phyloP scores from a whole-genome alignment of 2,329 filamentous ascomycete species.

The Calonectria hongkongensis region DNA sequence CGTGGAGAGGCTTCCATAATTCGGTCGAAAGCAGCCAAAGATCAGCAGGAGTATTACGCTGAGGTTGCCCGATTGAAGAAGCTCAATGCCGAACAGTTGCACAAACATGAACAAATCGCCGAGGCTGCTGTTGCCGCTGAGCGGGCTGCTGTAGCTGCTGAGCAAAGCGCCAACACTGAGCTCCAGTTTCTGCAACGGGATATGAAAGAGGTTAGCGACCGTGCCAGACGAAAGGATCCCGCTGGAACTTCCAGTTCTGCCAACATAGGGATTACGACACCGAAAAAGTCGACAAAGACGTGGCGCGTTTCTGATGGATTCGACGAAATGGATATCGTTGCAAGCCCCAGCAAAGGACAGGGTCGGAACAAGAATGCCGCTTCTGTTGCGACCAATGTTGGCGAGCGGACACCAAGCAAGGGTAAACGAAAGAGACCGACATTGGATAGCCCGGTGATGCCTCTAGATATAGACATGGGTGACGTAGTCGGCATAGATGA shows the following conservation, averaged over 20 bases:
- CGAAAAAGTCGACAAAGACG: slow-evolving; percentile 74
- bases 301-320: slow-evolving; percentile 84
- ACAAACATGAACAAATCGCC: slow-evolving; percentile 77
- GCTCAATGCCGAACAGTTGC: slow-evolving; percentile 77
- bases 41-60: slow-evolving; percentile 76
- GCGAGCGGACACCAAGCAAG: slow-evolving; percentile 78
- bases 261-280: slow-evolving; percentile 67
- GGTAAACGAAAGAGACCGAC: slow-evolving; percentile 81
- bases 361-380: slow-evolving; percentile 63
- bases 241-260: slow-evolving; percentile 50
- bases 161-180: slow-evolving; percentile 80
- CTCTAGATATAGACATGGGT: slow-evolving; percentile 72
- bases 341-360: slow-evolving; percentile 72
- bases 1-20: slow-evolving; percentile 84
- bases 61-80: slow-evolving; percentile 78
- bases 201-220: slow-evolving; percentile 75
- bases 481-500: slow-evolving; percentile 63
- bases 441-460: slow-evolving; percentile 79
- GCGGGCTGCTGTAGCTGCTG: slow-evolving; percentile 76
- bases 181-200: slow-evolving; percentile 84
- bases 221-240: slow-evolving; percentile 67
- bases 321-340: slow-evolving; percentile 77
- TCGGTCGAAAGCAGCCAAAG: slow-evolving; percentile 80
- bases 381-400: slow-evolving; percentile 65
- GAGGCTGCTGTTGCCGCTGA: slow-evolving; percentile 80